phyloP scores from a whole-genome alignment of 352 stramenopile species.

The Globisporangium perplexum region DNA sequence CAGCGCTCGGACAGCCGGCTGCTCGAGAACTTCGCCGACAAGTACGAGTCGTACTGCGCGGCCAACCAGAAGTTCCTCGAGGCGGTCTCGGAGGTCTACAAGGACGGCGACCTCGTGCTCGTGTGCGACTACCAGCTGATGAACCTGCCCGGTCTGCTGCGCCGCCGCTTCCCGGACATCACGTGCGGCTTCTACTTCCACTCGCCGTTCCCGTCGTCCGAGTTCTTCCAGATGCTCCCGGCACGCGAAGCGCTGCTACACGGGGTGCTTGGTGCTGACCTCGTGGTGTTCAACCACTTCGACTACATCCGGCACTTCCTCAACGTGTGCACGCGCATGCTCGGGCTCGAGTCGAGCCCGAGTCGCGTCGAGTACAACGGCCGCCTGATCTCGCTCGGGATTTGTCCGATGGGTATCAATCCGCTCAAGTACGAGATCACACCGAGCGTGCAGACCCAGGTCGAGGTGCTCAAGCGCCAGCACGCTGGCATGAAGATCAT shows the following conservation, averaged over 20 bases:
- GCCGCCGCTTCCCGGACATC: conserved; percentile 67
- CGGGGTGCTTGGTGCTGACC: conserved; percentile 77
- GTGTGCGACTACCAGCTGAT: conserved; percentile 91
- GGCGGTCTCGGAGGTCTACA: conserved; percentile 74
- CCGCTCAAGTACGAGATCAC: conserved; percentile 77
- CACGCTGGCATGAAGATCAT: conserved; percentile 74
- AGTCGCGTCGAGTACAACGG: conserved; percentile 86
- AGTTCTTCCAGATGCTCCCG: conserved; percentile 89
- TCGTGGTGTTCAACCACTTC: conserved; percentile 89
- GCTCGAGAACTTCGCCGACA: conserved; percentile 81
- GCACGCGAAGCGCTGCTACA: conserved; percentile 70
- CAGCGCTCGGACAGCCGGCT: conserved; percentile 63
- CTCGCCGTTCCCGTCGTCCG: conserved; percentile 85
- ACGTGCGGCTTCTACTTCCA: conserved; percentile 89
- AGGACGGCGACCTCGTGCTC: conserved; percentile 81
- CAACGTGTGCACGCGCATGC: conserved; percentile 80
- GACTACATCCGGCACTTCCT: conserved; percentile 88
- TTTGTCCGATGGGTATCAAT: conserved; percentile 89
- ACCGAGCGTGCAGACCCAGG: conserved; percentile 39
- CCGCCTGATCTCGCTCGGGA: conserved; percentile 78
- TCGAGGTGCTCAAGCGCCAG: conserved; percentile 43
- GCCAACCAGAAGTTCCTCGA: conserved; percentile 87
- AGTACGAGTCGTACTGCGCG: conserved; percentile 84
- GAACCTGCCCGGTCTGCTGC: conserved; percentile 69
- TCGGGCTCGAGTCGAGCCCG: conserved; percentile 80